phyloP scores from a whole-genome alignment of 257 asterid species.

The Lantana camara region DNA sequence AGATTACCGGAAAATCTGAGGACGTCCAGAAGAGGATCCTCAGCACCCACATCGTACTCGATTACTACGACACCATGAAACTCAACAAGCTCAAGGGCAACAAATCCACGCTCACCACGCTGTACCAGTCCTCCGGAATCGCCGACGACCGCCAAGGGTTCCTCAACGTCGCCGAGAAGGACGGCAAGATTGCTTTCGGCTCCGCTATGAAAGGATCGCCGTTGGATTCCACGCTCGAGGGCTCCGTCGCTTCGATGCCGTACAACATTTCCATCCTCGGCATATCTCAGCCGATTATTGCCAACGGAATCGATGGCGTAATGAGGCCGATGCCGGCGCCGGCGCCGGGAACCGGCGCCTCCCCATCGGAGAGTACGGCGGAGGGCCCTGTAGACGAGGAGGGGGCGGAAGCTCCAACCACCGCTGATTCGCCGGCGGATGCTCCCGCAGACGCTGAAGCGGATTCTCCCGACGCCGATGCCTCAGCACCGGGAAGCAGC shows the following conservation, averaged over 20 bases:
- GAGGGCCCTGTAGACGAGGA: conserved; percentile 15
- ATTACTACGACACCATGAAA: conserved; percentile 62
- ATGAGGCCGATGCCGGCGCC: conserved; percentile 16
- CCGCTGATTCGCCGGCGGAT: conserved; percentile 7
- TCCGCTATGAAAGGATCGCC: conserved; percentile 58
- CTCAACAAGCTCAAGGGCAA: conserved; percentile 42
- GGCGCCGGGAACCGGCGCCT: conserved; percentile 21
- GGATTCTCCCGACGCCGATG: neutral
- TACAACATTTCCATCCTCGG: conserved; percentile 65
- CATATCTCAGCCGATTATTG: conserved; percentile 47
- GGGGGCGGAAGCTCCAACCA: conserved; percentile 13
- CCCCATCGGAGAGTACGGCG: conserved; percentile 5
- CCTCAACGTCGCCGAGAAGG: conserved; percentile 45
- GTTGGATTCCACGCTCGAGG: conserved; percentile 27
- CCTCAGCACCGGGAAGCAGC: no score
- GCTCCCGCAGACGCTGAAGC: conserved; percentile 4
- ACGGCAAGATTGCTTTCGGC: conserved; percentile 50
- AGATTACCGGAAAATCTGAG: conserved; percentile 31
- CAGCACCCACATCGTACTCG: conserved; percentile 66
- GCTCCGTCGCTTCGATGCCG: conserved; percentile 47
- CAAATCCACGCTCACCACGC: conserved; percentile 48
- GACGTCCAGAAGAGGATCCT: conserved; percentile 49
- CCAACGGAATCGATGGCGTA: conserved; percentile 54
- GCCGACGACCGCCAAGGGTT: conserved; percentile 61
- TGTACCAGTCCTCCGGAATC: conserved; percentile 53